Base-by-base conservation (phyloP, 1,139 yeast species). In the Diutina ranongensis region DNA sequence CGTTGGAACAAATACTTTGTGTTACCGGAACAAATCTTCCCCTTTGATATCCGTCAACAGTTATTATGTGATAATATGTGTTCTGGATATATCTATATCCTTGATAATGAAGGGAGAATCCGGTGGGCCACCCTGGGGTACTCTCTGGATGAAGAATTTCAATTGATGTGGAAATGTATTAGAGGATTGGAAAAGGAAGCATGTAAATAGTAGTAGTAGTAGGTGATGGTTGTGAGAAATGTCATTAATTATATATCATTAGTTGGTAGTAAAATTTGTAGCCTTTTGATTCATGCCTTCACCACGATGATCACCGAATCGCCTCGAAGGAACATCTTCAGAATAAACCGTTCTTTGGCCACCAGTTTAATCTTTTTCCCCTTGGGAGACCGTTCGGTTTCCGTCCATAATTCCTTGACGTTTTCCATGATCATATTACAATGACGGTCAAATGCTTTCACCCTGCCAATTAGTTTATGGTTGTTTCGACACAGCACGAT, bases 401-500 rank as follows among this genome's bases (percentile, higher is more conserved):
- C 95, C 0, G 85, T 78, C 95, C 95, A 87, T 55, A 87, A 67
- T 59, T 92, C 98, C 59, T 85, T 87, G 40, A 92, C 97, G 56
- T 88, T 87, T 57, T 87, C 97, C 53, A 92, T 67, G 8, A 92
- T 82, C 83, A 92, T 78, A 61, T 92, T 92, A 51, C 96, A 83
- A 62, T 92, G 99, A 57, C 97, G 80, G 60, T 92, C 99, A 60
- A 88, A 94, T 0, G 97, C 97, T 58, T 85, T 84, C 45, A 92
- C 94, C 53, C 85, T 78, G 1, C 92, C 97, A 27, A 92, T 74
- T 44, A 92, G 71, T 62, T 92, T 92, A 58, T 88, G 96, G 62
- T 89, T 89, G 61, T 92, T 92, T 57, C 99, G 76, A 52, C 95
- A 78, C 25, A 96, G 86, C 54, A 92, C 85, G 48, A 92, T 77